A percentile compares a stretch with the other conserved stretches of the same genome.
Evolutionary conservation across 2,329 filamentous ascomycete genomes (phyloP).

Genomic region (Aphanocladium album): DNA sequence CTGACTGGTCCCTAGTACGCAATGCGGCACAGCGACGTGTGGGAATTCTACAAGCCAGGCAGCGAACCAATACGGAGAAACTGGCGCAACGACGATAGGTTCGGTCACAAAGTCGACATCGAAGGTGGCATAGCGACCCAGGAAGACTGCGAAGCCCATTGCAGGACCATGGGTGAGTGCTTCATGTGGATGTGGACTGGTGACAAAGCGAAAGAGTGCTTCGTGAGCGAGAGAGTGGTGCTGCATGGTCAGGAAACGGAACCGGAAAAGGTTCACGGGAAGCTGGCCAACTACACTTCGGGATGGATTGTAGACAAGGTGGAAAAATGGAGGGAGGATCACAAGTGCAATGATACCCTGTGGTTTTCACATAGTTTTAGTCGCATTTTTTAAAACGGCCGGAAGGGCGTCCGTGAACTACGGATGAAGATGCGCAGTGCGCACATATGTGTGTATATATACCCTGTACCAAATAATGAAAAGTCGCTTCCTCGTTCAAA

Average conservation of each 20-base stretch:
- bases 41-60: slow-evolving; percentile 4
- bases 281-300: background rate
- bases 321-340: background rate
- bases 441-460: background rate
- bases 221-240: background rate
- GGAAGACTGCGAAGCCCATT: slow-evolving; percentile 3
- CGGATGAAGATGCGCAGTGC: background rate
- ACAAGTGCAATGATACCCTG: background rate
- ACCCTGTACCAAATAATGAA: background rate
- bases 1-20: background rate
- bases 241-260: background rate
- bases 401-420: background rate
- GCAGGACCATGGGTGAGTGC: background rate
- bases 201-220: background rate
- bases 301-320: background rate
- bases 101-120: background rate
- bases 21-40: slow-evolving; percentile 10
- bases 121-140: background rate
- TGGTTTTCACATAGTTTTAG: slow-evolving; percentile 3
- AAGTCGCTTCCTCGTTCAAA: too few species aligned
- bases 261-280: background rate
- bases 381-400: background rate
- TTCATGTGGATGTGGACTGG: slow-evolving; percentile 9
- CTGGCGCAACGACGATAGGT: slow-evolving; percentile 14
- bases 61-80: background rate